Conservation (phyloP, 441 rosid genomes). For the Euphorbia corollata region DNA sequence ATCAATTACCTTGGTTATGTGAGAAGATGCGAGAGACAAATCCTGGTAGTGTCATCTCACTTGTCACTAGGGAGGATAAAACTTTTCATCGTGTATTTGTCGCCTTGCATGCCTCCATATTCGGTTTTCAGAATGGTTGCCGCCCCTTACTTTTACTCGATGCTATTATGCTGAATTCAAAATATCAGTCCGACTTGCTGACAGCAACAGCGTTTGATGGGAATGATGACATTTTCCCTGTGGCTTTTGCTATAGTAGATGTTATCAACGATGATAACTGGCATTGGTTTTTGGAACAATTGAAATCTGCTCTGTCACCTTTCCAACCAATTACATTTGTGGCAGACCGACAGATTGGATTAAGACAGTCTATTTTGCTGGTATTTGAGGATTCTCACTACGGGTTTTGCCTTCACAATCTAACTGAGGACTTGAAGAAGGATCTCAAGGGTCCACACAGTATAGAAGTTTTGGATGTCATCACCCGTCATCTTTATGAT, state of each 20-base stretch:
- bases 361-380: slow-evolving; percentile 24
- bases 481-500: slow-evolving; percentile 25
- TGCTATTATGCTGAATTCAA: slow-evolving; percentile 28
- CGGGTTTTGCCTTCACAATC: slow-evolving; percentile 33
- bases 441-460: slow-evolving; percentile 34
- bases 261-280: slow-evolving; percentile 35
- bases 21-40: slow-evolving; percentile 38
- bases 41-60: slow-evolving; percentile 39
- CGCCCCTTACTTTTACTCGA: slow-evolving; percentile 46
- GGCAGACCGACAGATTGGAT: slow-evolving; percentile 29
- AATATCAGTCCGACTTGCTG: slow-evolving; percentile 39
- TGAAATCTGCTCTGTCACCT: slow-evolving; percentile 32
- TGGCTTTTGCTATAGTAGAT: slow-evolving; percentile 44
- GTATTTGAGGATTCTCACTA: slow-evolving; percentile 37
- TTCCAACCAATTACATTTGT: slow-evolving; percentile 39
- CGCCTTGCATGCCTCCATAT: slow-evolving; percentile 34
- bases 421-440: slow-evolving; percentile 32
- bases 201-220: slow-evolving; percentile 50
- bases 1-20: slow-evolving; percentile 41
- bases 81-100: slow-evolving; percentile 40
- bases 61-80: slow-evolving; percentile 30
- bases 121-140: slow-evolving; percentile 45
- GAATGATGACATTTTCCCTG: slow-evolving; percentile 38
- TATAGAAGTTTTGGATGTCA: slow-evolving; percentile 29
- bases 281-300: slow-evolving; percentile 42